Base-by-base conservation (phyloP, 495 filamentous ascomycete genomes). In the Staphylotrichum longicolle region DNA sequence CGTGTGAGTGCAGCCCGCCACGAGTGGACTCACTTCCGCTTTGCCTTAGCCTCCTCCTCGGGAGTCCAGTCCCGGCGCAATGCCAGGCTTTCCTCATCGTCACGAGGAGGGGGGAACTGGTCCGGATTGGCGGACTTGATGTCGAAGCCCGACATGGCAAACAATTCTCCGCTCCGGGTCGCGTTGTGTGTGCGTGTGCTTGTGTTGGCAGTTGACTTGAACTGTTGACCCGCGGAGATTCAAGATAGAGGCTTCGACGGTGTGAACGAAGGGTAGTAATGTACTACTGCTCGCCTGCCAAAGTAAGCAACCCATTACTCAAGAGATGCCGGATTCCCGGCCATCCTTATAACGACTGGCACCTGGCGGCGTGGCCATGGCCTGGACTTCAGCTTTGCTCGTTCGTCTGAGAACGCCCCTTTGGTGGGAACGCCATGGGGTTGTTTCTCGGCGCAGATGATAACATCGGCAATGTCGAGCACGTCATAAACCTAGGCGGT, bases 21-120 rank as follows among this genome's bases (percentile, higher is more conserved):
- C 20, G 1, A 1, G 51, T 49, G 47, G 8, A 63, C 72, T 69
- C 50, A 75, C 74, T 77, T 77, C 42, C 71, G 64, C 63, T 74
- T 77, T 9, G 74, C 73, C 44, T 64, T 70, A 2, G 42, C 47
- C 57, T 77, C 74, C 61, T 77, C 74, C 40, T 70, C 69, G 7
- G 58, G 60, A 2, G 67, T 70, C 74, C 74, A 77, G 62, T 77
- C 73, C 6, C 66, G 61, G 20, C 55, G 54, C 4, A 71, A 66
- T 9, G 69, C 56, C 11, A 69, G 64, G 5, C 60, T 50, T 42
- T 68, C 66, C 54, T 75, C 71, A 53, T 74, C 72, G 39, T 70
- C 69, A 0, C 27, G 12, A n/a, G 62, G 66, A 30, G 57, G 61
- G 15, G 61, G 55, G 49, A 51, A 49, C 40, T 62, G 40, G 63